Conservation (phyloP, 306 rosid genomes). For the Carpinus viminea region DNA sequence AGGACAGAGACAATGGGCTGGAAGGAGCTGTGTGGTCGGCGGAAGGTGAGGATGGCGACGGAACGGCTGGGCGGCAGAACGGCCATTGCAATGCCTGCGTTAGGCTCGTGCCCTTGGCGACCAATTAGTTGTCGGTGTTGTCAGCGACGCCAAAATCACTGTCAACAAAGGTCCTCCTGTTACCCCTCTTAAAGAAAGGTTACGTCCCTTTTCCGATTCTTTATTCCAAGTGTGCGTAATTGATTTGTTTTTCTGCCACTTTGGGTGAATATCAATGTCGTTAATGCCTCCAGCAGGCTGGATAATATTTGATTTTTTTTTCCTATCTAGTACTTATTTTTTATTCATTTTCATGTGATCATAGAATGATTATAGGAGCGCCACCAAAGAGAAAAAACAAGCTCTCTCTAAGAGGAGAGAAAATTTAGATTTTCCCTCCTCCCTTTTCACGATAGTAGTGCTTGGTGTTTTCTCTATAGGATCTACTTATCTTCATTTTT, state of each 20-base stretch:
- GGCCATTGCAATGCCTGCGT: slow-evolving; percentile 73
- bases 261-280: not conserved
- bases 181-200: slow-evolving; percentile 61
- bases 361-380: slow-evolving; percentile 62
- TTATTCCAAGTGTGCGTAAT: not conserved
- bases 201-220: slow-evolving; percentile 8
- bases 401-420: too few species aligned
- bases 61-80: too few species aligned
- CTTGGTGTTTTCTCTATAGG: too few species aligned
- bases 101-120: slow-evolving; percentile 70
- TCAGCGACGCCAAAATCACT: slow-evolving; percentile 55
- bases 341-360: not conserved
- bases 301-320: not conserved
- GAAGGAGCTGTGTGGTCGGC: too few species aligned
- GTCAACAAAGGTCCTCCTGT: slow-evolving; percentile 65
- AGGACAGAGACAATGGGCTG: too few species aligned
- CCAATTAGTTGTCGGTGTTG: slow-evolving; percentile 60
- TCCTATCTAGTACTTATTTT: not conserved
- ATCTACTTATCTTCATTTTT: too few species aligned
- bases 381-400: too few species aligned
- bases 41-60: too few species aligned
- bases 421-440: too few species aligned
- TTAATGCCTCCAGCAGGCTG: not conserved
- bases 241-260: not conserved
- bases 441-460: too few species aligned